phyloP scores from a whole-genome alignment of 441 rosid species.

The Brassica balearica region DNA sequence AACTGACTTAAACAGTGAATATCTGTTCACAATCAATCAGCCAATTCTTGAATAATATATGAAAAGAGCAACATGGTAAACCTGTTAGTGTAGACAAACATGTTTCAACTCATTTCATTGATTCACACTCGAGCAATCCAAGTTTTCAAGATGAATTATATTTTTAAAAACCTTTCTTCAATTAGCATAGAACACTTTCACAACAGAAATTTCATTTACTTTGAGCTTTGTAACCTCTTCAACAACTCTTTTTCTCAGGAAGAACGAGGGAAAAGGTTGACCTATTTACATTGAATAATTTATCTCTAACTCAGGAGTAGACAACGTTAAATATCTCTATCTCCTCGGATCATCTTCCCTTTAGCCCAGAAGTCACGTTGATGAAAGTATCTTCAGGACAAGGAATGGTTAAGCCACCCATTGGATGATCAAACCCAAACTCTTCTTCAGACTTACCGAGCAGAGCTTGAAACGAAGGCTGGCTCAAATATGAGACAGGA shows the following conservation, averaged over 20 bases:
- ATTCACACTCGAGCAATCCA: neutral
- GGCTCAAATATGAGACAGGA: neutral
- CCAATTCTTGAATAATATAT: too few species aligned
- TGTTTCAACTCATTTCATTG: neutral
- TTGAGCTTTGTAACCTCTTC: constrained; percentile 15
- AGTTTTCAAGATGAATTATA: neutral
- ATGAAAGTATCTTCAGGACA: neutral
- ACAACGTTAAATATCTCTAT: neutral
- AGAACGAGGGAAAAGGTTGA: neutral
- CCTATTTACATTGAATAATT: neutral
- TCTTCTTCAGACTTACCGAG: neutral
- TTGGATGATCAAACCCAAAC: neutral
- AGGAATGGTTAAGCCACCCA: neutral
- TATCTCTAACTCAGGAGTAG: neutral
- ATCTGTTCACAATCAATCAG: neutral
- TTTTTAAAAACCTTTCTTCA: neutral
- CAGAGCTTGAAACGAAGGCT: neutral
- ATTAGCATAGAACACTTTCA: neutral
- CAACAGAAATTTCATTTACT: constrained; percentile 9
- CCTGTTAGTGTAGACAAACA: too few species aligned
- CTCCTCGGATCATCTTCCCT: neutral
- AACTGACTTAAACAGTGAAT: neutral
- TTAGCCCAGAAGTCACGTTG: neutral
- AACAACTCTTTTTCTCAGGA: constrained; percentile 3
- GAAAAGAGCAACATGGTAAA: too few species aligned